A percentile compares a stretch with the other conserved stretches of the same genome.
These are phyloP conservation scores for Leccinum fallax DNA, from an alignment of 1,284 basidiomycete species.

Conservation along the genomic window DNA sequence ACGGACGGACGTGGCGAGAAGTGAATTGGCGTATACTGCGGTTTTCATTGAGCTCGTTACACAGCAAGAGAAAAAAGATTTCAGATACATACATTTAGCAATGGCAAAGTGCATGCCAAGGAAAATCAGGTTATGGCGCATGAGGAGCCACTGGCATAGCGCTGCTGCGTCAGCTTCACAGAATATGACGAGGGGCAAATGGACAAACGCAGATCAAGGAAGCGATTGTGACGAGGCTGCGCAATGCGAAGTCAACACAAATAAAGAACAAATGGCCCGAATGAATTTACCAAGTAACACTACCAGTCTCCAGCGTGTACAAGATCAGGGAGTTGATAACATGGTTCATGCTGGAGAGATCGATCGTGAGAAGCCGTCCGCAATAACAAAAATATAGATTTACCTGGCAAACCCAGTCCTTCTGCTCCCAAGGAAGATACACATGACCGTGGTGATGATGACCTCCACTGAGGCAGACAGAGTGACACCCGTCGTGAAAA, in stretches of 20 bases:
- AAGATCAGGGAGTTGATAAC: slow-evolving; percentile 52
- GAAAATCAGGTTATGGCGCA: slow-evolving; percentile 49
- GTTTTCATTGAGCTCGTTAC: background rate
- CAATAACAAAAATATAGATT: background rate
- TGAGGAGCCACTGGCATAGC: slow-evolving; percentile 45
- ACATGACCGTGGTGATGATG: slow-evolving; percentile 50
- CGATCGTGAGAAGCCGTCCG: background rate
- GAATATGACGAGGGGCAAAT: background rate
- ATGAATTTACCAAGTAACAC: slow-evolving; percentile 44
- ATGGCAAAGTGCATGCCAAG: slow-evolving; percentile 55
- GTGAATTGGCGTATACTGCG: slow-evolving; percentile 35
- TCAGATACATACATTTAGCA: slow-evolving; percentile 42
- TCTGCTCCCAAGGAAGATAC: slow-evolving; percentile 49
- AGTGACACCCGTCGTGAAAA: slow-evolving; percentile 56
- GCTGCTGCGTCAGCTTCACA: background rate
- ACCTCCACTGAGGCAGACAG: slow-evolving; percentile 54
- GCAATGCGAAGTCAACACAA: slow-evolving; percentile 23
- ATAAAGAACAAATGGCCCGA: slow-evolving; percentile 16
- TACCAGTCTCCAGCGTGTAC: slow-evolving; percentile 56
- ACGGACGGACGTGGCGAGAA: slow-evolving; percentile 34
- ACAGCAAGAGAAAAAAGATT: background rate
- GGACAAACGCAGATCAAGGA: slow-evolving; percentile 49
- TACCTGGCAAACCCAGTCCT: slow-evolving; percentile 44
- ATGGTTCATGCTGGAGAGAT: slow-evolving; percentile 44
- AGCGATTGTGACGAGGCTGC: slow-evolving; percentile 32